These are phyloP conservation scores for Aspergillus diversus DNA, from an alignment of 495 filamentous ascomycete species.

Conservation along the genomic window DNA sequence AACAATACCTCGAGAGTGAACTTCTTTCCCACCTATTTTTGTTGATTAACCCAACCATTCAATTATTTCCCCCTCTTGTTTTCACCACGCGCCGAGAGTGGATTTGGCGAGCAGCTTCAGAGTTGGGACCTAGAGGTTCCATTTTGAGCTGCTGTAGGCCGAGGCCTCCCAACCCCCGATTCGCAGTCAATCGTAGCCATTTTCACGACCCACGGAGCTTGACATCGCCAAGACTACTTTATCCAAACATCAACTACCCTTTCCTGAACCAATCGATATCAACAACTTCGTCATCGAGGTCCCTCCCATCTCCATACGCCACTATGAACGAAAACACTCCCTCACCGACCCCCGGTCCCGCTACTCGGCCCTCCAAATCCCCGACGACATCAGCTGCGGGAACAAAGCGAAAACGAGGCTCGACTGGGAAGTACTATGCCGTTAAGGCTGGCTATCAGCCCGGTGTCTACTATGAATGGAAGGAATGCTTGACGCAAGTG, in stretches of 20 bases:
- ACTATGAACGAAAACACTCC: slow-evolving; percentile 43
- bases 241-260: slow-evolving; percentile 8
- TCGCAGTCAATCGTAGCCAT: slow-evolving; percentile 4
- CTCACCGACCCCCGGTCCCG: slow-evolving; percentile 43
- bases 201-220: slow-evolving; percentile 13
- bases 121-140: slow-evolving; percentile 35
- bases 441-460: slow-evolving; percentile 77
- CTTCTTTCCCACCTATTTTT: not conserved
- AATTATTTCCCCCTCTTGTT: slow-evolving; percentile 41
- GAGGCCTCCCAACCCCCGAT: slow-evolving; percentile 29
- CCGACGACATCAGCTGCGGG: slow-evolving; percentile 49
- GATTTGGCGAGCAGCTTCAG: slow-evolving; percentile 31
- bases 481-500: slow-evolving; percentile 78
- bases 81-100: slow-evolving; percentile 23
- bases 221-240: slow-evolving; percentile 14
- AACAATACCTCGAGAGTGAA: not conserved
- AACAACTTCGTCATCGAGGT: not conserved
- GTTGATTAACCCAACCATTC: slow-evolving; percentile 8
- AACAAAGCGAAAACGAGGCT: slow-evolving; percentile 65
- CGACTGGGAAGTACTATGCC: slow-evolving; percentile 79
- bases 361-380: slow-evolving; percentile 36
- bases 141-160: slow-evolving; percentile 38
- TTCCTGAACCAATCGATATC: not conserved
- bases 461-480: slow-evolving; percentile 86
- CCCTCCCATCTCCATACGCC: slow-evolving; percentile 4